Conservation (phyloP, 768 basidiomycete species). For the Lepiota venenata region DNA sequence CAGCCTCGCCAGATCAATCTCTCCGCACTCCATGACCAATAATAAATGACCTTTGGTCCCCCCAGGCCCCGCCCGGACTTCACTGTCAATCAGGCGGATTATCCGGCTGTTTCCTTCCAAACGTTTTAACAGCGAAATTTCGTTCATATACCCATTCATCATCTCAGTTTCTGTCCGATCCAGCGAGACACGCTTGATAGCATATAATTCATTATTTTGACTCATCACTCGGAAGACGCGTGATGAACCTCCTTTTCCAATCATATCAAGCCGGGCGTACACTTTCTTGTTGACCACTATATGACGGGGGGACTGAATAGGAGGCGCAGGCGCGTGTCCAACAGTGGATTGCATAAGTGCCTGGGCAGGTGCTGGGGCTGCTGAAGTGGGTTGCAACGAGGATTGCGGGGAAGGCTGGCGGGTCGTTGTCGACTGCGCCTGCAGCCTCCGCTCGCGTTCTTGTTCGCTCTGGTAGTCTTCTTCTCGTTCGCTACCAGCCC, state of each 20-base stretch:
- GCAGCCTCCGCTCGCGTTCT: slow-evolving; percentile 23
- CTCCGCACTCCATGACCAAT: slow-evolving; percentile 96
- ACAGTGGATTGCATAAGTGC: slow-evolving; percentile 5
- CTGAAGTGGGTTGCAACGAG: slow-evolving; percentile 24
- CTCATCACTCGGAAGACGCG: slow-evolving; percentile 91
- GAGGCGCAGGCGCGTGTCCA: slow-evolving; percentile 15
- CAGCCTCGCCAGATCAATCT: slow-evolving; percentile 85
- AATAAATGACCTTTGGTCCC: slow-evolving; percentile 73
- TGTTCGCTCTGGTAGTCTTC: slow-evolving; percentile 29
- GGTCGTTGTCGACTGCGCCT: slow-evolving; percentile 25
- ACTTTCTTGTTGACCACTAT: slow-evolving; percentile 73
- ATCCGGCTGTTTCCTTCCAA: slow-evolving; percentile 92
- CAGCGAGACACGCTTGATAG: slow-evolving; percentile 89
- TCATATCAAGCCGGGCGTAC: slow-evolving; percentile 83
- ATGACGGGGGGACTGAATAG: slow-evolving; percentile 37
- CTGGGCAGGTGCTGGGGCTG: slow-evolving; percentile 30
- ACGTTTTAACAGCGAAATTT: slow-evolving; percentile 90
- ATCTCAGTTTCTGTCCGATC: slow-evolving; percentile 89
- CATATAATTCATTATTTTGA: slow-evolving; percentile 71
- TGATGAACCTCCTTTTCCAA: slow-evolving; percentile 95
- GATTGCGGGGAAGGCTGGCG: slow-evolving; percentile 27
- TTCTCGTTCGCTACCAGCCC: slow-evolving; percentile 42
- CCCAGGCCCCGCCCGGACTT: slow-evolving; percentile 69
- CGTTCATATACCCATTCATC: slow-evolving; percentile 92
- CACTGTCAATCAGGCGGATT: slow-evolving; percentile 88